Evolutionary conservation across 2,329 filamentous ascomycete genomes (phyloP), one percentile per base, ranked within the genome.

Genomic region (Calonectria naviculata): DNA sequence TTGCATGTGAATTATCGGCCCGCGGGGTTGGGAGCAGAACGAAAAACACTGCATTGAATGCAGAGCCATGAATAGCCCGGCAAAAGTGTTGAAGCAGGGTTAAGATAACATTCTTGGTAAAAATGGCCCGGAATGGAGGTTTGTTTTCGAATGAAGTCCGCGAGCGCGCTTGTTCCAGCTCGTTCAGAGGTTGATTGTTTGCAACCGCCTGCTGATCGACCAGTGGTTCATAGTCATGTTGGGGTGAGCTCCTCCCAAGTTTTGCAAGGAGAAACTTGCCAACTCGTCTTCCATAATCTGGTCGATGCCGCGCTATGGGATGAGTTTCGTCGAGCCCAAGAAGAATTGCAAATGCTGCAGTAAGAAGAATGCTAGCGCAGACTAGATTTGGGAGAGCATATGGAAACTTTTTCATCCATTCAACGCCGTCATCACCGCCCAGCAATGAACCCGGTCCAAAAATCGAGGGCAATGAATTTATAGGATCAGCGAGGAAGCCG

Each of bases 31-130:
- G 75, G 2, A 77, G 64, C 13, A 78, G 67, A 47, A 62, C 70
- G 58, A 77, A 77, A n/a, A 78, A 70, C 9, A 77, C 71, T 1
- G 76, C 68, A 64, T 78, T 78, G 60, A 77, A 78, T 2, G 75
- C 72, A 4, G 67, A 71, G 26, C 64, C 64, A 38, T 74, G 72
- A 7, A 74, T 61, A 12, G 70, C 46, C 17, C 64, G 67, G 4
- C 72, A 61, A 24, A 73, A 72, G 46, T 60, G 66, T 34, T 72
- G 70, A 17, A 70, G 28, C 21, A 78, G 28, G 6, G 65, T 78
- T 13, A 78, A 61, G 3, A 46, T 65, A 13, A 78, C 72, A 19
- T 73, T 74, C 21, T 52, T 68, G 1, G 74, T 75, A 12, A 74
- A 72, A 24, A 78, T 68, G 21, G 31, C 42, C 4, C 70, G 62